Conservation (phyloP, 768 basidiomycete genomes). For the Tulasnella sp. region DNA sequence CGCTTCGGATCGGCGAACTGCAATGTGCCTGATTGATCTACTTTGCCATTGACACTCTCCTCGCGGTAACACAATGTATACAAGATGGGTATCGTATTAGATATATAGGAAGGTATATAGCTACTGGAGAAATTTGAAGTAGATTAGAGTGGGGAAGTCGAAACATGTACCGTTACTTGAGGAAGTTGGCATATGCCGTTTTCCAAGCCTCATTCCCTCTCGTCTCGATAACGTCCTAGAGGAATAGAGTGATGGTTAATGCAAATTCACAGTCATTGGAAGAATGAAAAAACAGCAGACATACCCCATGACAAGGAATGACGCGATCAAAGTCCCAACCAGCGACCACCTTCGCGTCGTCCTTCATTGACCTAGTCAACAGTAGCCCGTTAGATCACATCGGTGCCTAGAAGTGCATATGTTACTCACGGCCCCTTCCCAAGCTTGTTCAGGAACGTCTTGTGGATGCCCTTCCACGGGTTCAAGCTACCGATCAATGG, state of each 20-base stretch:
- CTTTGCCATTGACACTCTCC: neutral
- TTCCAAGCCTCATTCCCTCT: constrained; percentile 31
- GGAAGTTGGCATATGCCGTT: too few species aligned
- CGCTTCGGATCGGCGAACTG: neutral
- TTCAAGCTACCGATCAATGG: neutral
- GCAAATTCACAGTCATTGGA: constrained; percentile 2
- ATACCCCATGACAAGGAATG: constrained; percentile 19
- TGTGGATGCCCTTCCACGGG: neutral
- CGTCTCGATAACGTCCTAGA: constrained; percentile 32
- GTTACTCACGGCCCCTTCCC: neutral
- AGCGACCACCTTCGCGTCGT: constrained; percentile 24
- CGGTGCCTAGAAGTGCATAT: too few species aligned
- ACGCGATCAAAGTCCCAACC: constrained; percentile 25
- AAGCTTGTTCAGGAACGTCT: neutral
- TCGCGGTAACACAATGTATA: neutral
- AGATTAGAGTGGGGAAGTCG: too few species aligned
- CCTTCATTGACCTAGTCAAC: constrained; percentile 23
- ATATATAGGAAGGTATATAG: too few species aligned
- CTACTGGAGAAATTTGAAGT: too few species aligned
- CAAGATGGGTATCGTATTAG: too few species aligned
- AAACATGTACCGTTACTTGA: too few species aligned
- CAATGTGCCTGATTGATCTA: neutral
- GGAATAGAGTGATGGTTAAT: constrained; percentile 22
- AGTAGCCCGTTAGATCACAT: too few species aligned
- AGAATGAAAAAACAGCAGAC: neutral